Evolutionary conservation across 768 basidiomycete genomes (phyloP).

Genomic region (Lenzites betulinus): DNA sequence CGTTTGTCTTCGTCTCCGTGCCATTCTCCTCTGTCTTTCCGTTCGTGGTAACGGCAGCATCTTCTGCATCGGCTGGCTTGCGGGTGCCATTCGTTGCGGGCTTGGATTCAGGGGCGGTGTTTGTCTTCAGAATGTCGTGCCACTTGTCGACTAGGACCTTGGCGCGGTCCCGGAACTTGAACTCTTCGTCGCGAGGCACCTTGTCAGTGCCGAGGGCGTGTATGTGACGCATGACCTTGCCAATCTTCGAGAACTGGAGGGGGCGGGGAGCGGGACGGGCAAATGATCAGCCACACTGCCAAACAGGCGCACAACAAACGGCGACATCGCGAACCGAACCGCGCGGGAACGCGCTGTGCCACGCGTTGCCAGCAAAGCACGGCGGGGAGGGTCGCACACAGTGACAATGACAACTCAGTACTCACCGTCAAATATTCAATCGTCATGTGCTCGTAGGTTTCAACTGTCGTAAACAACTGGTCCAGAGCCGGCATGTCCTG

Average conservation of each 20-base stretch:
- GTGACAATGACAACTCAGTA: constrained; percentile 6
- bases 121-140: constrained; percentile 53
- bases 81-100: constrained; percentile 27
- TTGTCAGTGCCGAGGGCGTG: constrained; percentile 52
- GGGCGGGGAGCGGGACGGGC: constrained; percentile 7
- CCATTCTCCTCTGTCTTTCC: constrained; percentile 24
- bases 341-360: constrained; percentile 19
- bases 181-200: constrained; percentile 66
- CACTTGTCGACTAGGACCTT: constrained; percentile 70
- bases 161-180: constrained; percentile 72
- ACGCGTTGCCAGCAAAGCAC: constrained; percentile 35
- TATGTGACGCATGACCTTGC: constrained; percentile 89
- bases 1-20: constrained; percentile 17
- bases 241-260: constrained; percentile 81
- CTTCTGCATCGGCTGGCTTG: constrained; percentile 27
- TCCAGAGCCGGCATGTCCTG: constrained; percentile 82
- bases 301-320: constrained; percentile 20
- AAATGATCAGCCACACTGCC: constrained; percentile 20
- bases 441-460: constrained; percentile 74
- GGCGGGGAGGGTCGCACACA: constrained; percentile 8
- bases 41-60: constrained; percentile 19
- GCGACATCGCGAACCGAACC: constrained; percentile 18
- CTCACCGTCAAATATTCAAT: constrained; percentile 70
- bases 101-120: constrained; percentile 28
- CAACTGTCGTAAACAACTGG: constrained; percentile 72